Evolutionary conservation across 2,329 filamentous ascomycete genomes (phyloP), one percentile per base, ranked within the genome.

Genomic region (Diplodia seriata): DNA sequence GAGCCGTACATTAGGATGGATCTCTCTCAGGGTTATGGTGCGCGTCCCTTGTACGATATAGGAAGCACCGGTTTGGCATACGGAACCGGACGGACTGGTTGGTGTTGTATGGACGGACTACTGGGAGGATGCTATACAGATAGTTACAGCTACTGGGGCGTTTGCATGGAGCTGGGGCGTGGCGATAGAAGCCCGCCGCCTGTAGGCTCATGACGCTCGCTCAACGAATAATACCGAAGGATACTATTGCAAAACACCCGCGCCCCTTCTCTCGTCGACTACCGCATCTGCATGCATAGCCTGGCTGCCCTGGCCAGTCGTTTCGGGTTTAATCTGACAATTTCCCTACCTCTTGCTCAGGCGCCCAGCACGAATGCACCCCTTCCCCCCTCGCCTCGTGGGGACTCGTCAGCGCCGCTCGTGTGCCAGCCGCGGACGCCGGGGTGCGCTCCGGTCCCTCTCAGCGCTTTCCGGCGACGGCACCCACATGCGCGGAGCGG

Each of bases 21-120:
- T 63, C 40, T 63, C 59, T 62, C 59, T 63, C 56, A 49, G 40
- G 59, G 59, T 20, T 51, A 63, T 51, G 59, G 29, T 63, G 59
- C 43, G 59, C 59, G 59, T 63, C 59, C 59, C 59, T 31, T 63
- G 59, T 63, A 63, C 59, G 59, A 63, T 63, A 63, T 63, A 51
- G 59, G 59, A 63, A 62, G 57, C 43, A 43, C 57, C 57, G 57
- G 57, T 62, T 62, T 62, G 57, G 57, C 20, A 50, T 33, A 62
- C 14, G 57, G 57, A 62, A 50, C 57, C 57, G 57, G 57, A 62
- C 36, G 57, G 43, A 11, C 29, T 29, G 59, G 40, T 18, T 63
- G 59, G 59, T 51, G 47, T 63, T 62, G 29, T 50, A 62, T 47
- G 57, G 57, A 62, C 57, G 57, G 57, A 33, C 29, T 63, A 51